Percentiles rank a stretch among this genome's conserved stretches.
Evolutionary conservation across 1,284 basidiomycete genomes (phyloP).

Genomic region (Naganishia liquefaciens): DNA sequence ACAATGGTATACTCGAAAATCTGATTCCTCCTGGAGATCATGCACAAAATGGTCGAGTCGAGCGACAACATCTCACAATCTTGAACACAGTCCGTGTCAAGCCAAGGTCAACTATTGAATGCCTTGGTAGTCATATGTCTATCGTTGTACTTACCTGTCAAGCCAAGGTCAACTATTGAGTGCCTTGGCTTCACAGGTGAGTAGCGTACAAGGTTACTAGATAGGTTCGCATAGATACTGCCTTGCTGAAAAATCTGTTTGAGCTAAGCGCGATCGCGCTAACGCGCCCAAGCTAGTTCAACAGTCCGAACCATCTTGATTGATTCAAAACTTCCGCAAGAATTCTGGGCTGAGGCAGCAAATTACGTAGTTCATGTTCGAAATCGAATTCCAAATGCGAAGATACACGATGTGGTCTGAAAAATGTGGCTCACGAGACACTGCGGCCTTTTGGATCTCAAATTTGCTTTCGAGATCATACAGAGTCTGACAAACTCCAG

Average conservation of each 20-base stretch:
- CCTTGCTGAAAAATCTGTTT: slow-evolving; percentile 30
- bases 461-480: slow-evolving; percentile 33
- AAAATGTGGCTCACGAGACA: slow-evolving; percentile 7
- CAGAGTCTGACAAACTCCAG: slow-evolving; percentile 31
- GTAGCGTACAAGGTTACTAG: slow-evolving; percentile 33
- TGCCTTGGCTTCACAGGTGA: slow-evolving; percentile 27
- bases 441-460: slow-evolving; percentile 33
- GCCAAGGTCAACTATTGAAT: too few relatives aligned
- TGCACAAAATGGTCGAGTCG: too few relatives aligned
- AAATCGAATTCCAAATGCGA: slow-evolving; percentile 26
- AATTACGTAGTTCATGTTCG: slow-evolving; percentile 31
- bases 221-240: slow-evolving; percentile 14
- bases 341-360: slow-evolving; percentile 35
- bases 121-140: too few relatives aligned
- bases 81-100: too few relatives aligned
- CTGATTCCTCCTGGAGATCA: too few relatives aligned
- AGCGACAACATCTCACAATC: too few relatives aligned
- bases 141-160: too few relatives aligned
- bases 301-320: slow-evolving; percentile 32
- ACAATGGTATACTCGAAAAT: too few relatives aligned
- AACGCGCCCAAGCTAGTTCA: too few relatives aligned
- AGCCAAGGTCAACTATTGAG: too few relatives aligned
- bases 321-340: slow-evolving; percentile 19
- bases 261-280: too few relatives aligned
- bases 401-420: not conserved